Percentiles rank a stretch among this genome's conserved stretches.
Conservation (phyloP, 2,329 filamentous ascomycete genomes). For the Fusarium newnesense region DNA sequence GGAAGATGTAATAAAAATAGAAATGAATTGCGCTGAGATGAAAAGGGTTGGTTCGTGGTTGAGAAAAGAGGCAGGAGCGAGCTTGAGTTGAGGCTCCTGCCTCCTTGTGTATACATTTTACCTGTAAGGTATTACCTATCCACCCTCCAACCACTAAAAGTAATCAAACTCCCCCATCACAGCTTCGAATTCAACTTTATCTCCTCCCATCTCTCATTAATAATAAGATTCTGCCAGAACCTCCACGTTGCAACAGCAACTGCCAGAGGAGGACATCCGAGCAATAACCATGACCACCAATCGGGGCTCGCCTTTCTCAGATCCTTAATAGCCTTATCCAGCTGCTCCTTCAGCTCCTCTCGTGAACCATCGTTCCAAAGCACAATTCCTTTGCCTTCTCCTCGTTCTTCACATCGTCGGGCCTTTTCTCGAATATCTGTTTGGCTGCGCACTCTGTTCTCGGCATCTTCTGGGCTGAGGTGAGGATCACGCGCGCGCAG, state of each 20-base stretch:
- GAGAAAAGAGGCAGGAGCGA: constrained; percentile 74
- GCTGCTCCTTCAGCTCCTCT: constrained; percentile 73
- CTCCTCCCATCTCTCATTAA: constrained; percentile 76
- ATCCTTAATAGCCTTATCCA: constrained; percentile 72
- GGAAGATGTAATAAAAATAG: not conserved
- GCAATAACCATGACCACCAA: constrained; percentile 84
- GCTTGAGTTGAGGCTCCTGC: not conserved
- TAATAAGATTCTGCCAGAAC: constrained; percentile 76
- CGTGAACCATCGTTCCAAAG: constrained; percentile 89
- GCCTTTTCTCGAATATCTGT: constrained; percentile 88
- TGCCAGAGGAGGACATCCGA: constrained; percentile 79
- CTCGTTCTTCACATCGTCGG: constrained; percentile 74
- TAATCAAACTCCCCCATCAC: constrained; percentile 2
- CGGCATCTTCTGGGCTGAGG: constrained; percentile 84
- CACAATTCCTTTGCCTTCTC: constrained; percentile 75
- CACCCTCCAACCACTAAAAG: not conserved
- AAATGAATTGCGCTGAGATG: not conserved
- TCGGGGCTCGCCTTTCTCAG: constrained; percentile 72
- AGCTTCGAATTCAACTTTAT: constrained; percentile 53
- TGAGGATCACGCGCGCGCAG: constrained; percentile 80
- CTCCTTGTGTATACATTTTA: not conserved
- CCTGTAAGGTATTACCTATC: not conserved
- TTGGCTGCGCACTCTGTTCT: constrained; percentile 87
- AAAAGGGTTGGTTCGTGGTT: not conserved
- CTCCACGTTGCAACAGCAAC: constrained; percentile 75